Evolutionary conservation across 177 flowering plant species (phyloP).

Genomic region (Telopea speciosissima): DNA sequence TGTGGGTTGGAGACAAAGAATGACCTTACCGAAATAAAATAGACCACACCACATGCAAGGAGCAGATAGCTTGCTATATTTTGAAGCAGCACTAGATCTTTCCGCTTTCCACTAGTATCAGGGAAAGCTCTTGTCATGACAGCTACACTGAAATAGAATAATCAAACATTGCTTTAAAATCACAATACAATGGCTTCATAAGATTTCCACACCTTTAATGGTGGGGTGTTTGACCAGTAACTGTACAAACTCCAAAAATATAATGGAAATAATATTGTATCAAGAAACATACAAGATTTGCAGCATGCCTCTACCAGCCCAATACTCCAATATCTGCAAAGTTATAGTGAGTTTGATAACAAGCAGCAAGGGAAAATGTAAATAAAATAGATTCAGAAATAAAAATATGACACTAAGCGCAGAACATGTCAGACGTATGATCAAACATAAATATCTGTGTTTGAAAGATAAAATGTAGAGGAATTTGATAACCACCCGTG

Average conservation of each 20-base stretch:
- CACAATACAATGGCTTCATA: not conserved
- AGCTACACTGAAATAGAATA: slow-evolving; percentile 56
- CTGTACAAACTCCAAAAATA: not conserved
- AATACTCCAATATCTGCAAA: slow-evolving; percentile 80
- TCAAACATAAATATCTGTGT: not conserved
- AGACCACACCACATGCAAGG: slow-evolving; percentile 70
- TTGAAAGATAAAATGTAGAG: not conserved
- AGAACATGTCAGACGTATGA: not conserved
- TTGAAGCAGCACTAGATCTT: slow-evolving; percentile 60
- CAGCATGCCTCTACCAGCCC: slow-evolving; percentile 96
- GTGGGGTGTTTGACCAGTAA: not conserved
- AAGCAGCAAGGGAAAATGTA: not conserved
- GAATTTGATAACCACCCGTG: too few relatives aligned
- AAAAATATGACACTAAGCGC: not conserved
- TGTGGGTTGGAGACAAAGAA: not conserved
- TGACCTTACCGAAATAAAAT: slow-evolving; percentile 55
- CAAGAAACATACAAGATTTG: slow-evolving; percentile 76
- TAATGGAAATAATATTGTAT: slow-evolving; percentile 2
- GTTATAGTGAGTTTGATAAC: slow-evolving; percentile 2
- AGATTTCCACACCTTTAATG: not conserved
- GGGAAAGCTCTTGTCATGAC: slow-evolving; percentile 97
- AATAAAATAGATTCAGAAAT: not conserved
- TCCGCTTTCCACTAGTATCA: slow-evolving; percentile 27
- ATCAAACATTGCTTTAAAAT: not conserved
- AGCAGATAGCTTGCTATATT: slow-evolving; percentile 83